A percentile compares a stretch with the other conserved stretches of the same genome.
These are phyloP conservation scores for Trichosporon sp. DNA, from an alignment of 1,284 basidiomycete species.

Conservation along the genomic window DNA sequence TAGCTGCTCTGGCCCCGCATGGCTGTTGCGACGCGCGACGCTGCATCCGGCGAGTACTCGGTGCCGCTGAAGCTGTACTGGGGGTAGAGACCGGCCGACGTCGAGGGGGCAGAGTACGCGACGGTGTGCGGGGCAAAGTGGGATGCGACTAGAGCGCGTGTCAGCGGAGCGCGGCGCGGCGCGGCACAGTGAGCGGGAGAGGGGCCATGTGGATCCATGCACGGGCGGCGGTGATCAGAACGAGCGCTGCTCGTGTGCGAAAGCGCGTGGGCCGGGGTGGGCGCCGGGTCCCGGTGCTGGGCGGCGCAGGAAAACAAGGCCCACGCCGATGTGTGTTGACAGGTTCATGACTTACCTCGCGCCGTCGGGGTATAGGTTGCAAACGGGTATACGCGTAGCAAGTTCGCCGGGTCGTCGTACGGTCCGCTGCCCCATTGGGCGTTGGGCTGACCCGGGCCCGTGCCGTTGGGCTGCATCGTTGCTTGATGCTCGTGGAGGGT, in stretches of 20 bases:
- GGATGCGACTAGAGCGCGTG: constrained; percentile 36
- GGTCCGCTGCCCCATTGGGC: constrained; percentile 8
- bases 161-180: not conserved
- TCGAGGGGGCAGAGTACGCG: constrained; percentile 29
- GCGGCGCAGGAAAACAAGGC: not conserved
- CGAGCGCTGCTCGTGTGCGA: not conserved
- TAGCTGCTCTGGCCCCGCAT: not conserved
- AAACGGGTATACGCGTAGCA: constrained; percentile 46
- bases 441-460: not conserved
- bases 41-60: constrained; percentile 1
- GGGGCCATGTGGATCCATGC: not conserved
- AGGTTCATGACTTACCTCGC: constrained; percentile 33
- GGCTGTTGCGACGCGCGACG: not conserved
- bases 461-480: constrained; percentile 5
- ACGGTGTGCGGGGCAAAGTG: constrained; percentile 46
- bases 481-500: not conserved
- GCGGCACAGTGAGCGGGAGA: not conserved
- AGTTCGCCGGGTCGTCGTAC: constrained; percentile 33
- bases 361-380: constrained; percentile 46
- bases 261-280: not conserved
- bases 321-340: not conserved
- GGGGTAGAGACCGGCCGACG: constrained; percentile 31
- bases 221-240: not conserved
- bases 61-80: constrained; percentile 24
- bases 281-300: not conserved